Evolutionary conservation across 1,139 yeast genomes (phyloP).

Genomic region (Candida sp.): DNA sequence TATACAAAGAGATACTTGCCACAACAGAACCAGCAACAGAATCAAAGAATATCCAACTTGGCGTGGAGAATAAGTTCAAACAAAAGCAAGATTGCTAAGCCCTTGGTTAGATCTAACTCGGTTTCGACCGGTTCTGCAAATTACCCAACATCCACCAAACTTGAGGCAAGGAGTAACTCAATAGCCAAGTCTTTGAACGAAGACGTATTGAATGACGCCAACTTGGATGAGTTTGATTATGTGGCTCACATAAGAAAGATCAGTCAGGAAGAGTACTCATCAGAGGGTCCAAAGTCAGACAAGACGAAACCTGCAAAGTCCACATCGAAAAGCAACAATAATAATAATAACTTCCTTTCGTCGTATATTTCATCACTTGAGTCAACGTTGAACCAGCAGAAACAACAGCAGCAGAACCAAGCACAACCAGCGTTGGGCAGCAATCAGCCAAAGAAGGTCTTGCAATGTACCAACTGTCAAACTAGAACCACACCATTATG

Average conservation of each 20-base stretch:
- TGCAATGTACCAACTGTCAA: slow-evolving; percentile 50
- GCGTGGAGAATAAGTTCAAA: slow-evolving; percentile 45
- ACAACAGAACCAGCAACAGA: slow-evolving; percentile 22
- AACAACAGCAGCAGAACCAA: slow-evolving; percentile 9
- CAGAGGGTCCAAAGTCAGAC: slow-evolving; percentile 3
- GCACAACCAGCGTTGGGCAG: background rate
- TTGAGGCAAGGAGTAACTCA: slow-evolving; percentile 11
- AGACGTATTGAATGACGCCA: slow-evolving; percentile 24
- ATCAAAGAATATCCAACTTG: slow-evolving; percentile 46
- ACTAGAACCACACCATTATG: slow-evolving; percentile 52
- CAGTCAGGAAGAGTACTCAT: slow-evolving; percentile 41
- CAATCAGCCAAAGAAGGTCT: slow-evolving; percentile 21
- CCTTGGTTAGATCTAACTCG: slow-evolving; percentile 7
- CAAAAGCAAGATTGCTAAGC: slow-evolving; percentile 28
- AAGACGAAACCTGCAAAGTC: background rate
- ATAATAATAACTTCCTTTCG: slow-evolving; percentile 33
- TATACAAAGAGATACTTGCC: slow-evolving; percentile 49
- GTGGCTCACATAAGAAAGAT: slow-evolving; percentile 51
- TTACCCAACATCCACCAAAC: slow-evolving; percentile 1
- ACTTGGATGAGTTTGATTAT: slow-evolving; percentile 49
- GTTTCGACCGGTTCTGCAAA: background rate
- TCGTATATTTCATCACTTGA: slow-evolving; percentile 47
- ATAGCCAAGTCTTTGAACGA: slow-evolving; percentile 4
- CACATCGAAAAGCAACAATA: too few relatives aligned
- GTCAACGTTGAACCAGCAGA: slow-evolving; percentile 36